A percentile compares a stretch with the other conserved stretches of the same genome.
Conservation (phyloP, 192 early-diverging fungal species). For the Coemansia sp. region DNA sequence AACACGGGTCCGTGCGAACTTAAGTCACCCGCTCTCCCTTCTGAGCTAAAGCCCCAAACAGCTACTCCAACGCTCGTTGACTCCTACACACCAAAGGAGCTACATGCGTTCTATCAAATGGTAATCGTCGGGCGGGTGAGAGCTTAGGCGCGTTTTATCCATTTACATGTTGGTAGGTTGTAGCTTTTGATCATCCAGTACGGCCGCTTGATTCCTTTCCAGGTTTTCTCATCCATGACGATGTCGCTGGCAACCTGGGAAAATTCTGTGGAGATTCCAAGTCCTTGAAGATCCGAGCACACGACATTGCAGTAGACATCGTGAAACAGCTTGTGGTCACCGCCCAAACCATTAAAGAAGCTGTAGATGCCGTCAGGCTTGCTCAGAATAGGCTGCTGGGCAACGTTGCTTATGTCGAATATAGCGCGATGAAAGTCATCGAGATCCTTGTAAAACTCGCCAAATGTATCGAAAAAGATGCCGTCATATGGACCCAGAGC, state of each 20-base stretch:
- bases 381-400: slow-evolving; percentile 65
- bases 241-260: slow-evolving; percentile 71
- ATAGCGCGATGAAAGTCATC: slow-evolving; percentile 66
- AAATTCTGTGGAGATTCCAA: slow-evolving; percentile 76
- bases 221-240: slow-evolving; percentile 76
- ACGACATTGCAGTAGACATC: slow-evolving; percentile 89
- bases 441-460: slow-evolving; percentile 90
- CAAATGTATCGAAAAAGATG: slow-evolving; percentile 95
- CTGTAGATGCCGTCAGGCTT: slow-evolving; percentile 79
- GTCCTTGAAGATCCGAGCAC: slow-evolving; percentile 74
- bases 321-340: slow-evolving; percentile 94
- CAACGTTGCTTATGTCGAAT: slow-evolving; percentile 17
- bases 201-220: slow-evolving; percentile 81
- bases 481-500: slow-evolving; percentile 73
- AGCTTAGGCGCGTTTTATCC: slow-evolving; percentile 10
- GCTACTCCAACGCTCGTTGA: background rate
- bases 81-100: background rate
- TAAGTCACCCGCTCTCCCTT: slow-evolving; percentile 12
- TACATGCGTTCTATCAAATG: slow-evolving; percentile 6
- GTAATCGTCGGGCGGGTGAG: background rate
- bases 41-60: slow-evolving; percentile 9
- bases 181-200: slow-evolving; percentile 58
- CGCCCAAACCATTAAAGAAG: slow-evolving; percentile 94
- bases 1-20: slow-evolving; percentile 11
- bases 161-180: slow-evolving; percentile 52